These are phyloP conservation scores for Gossypium lobatum DNA, from an alignment of 441 rosid species.

Conservation along the genomic window DNA sequence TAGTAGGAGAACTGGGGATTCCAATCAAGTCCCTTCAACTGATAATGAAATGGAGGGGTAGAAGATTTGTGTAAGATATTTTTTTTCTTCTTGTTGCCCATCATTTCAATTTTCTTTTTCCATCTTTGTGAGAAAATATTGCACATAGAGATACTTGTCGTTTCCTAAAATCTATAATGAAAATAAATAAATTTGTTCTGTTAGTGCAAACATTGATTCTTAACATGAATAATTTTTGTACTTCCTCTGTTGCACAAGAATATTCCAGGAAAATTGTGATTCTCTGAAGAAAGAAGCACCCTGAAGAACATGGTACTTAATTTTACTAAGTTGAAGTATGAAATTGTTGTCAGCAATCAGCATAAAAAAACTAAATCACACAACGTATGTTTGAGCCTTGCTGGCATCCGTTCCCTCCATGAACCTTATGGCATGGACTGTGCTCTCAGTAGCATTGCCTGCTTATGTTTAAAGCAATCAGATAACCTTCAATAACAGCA, in stretches of 20 bases:
- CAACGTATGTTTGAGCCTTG: too few relatives aligned
- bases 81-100: background rate
- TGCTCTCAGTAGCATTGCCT: too few relatives aligned
- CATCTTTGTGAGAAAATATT: background rate
- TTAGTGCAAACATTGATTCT: background rate
- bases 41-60: conserved; percentile 22
- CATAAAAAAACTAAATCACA: background rate
- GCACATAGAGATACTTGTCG: conserved; percentile 3
- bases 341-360: background rate
- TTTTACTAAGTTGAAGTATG: background rate
- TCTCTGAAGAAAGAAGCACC: background rate
- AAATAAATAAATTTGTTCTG: background rate
- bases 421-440: too few relatives aligned
- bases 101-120: background rate
- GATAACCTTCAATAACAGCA: too few relatives aligned
- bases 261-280: background rate
- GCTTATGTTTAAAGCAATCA: too few relatives aligned
- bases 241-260: background rate
- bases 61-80: background rate
- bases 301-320: background rate
- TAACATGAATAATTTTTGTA: background rate
- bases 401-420: too few relatives aligned
- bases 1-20: conserved; percentile 28
- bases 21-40: conserved; percentile 24
- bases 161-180: background rate